Evolutionary conservation across 2,329 filamentous ascomycete species (phyloP).

Genomic region (Myriosclerotinia scirpicola): DNA sequence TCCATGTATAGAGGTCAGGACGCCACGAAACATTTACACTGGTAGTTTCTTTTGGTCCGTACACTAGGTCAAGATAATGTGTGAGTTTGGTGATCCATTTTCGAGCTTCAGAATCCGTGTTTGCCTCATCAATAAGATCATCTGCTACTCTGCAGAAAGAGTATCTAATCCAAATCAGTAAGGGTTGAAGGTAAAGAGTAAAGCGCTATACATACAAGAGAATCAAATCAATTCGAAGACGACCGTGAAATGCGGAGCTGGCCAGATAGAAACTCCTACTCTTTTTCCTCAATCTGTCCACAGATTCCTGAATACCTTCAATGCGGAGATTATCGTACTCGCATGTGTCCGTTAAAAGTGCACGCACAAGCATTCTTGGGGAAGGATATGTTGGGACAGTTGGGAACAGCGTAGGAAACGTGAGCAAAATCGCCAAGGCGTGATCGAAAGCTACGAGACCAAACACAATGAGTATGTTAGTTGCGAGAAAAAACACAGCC

Average conservation of each 20-base stretch:
- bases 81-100: constrained; percentile 60
- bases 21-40: constrained; percentile 29
- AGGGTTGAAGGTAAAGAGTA: too few species aligned
- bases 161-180: constrained; percentile 49
- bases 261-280: constrained; percentile 75
- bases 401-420: constrained; percentile 60
- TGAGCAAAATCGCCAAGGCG: constrained; percentile 62
- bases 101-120: constrained; percentile 51
- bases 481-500: constrained; percentile 70
- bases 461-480: constrained; percentile 68
- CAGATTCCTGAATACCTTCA: constrained; percentile 58
- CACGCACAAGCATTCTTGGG: constrained; percentile 51
- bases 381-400: constrained; percentile 50
- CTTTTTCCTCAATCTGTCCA: constrained; percentile 58
- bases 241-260: constrained; percentile 66
- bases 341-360: constrained; percentile 48
- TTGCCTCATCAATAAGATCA: constrained; percentile 68
- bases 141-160: constrained; percentile 74
- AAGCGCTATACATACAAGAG: constrained; percentile 50
- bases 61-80: constrained; percentile 56
- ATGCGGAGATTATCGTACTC: constrained; percentile 60
- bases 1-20: constrained; percentile 28
- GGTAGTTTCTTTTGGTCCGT: constrained; percentile 41
- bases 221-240: constrained; percentile 66
- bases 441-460: constrained; percentile 70